Conservation (phyloP, 1,139 yeast species). For the Sugiyamaella xylanicola region DNA sequence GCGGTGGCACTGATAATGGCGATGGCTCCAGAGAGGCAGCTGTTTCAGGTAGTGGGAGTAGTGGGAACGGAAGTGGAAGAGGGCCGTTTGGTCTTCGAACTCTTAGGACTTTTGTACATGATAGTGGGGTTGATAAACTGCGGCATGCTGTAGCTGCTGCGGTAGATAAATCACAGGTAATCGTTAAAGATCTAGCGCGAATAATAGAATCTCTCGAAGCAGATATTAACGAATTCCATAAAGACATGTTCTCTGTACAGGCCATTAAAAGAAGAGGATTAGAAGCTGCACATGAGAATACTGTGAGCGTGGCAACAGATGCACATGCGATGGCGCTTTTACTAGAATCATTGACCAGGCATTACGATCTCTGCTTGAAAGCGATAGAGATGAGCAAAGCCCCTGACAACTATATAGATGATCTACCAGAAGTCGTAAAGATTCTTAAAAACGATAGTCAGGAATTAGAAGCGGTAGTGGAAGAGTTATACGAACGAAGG, state of each 20-base stretch:
- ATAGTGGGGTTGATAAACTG: conserved; percentile 44
- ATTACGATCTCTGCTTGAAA: conserved; percentile 73
- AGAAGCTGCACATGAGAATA: conserved; percentile 34
- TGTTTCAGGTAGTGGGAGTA: not conserved
- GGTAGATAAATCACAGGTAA: conserved; percentile 34
- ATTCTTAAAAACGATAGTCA: conserved; percentile 45
- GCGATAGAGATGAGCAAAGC: conserved; percentile 32
- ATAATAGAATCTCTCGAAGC: conserved; percentile 48
- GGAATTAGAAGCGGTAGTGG: conserved; percentile 45
- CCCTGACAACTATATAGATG: conserved; percentile 25
- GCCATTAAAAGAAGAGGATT: conserved; percentile 27
- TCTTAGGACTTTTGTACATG: conserved; percentile 51
- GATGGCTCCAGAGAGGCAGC: not conserved
- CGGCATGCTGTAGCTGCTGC: conserved; percentile 33
- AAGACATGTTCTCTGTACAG: conserved; percentile 27
- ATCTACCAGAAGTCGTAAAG: conserved; percentile 35
- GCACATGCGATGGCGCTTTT: conserved; percentile 73
- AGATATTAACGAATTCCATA: conserved; percentile 30
- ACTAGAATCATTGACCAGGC: conserved; percentile 72
- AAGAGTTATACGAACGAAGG: conserved; percentile 39
- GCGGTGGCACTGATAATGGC: not conserved
- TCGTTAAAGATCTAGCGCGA: conserved; percentile 34
- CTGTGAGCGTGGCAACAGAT: conserved; percentile 41
- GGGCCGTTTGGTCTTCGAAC: conserved; percentile 22
- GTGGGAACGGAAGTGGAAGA: not conserved